phyloP scores from a whole-genome alignment of 2,329 filamentous ascomycete species.

The Paraconiothyrium brasiliense region DNA sequence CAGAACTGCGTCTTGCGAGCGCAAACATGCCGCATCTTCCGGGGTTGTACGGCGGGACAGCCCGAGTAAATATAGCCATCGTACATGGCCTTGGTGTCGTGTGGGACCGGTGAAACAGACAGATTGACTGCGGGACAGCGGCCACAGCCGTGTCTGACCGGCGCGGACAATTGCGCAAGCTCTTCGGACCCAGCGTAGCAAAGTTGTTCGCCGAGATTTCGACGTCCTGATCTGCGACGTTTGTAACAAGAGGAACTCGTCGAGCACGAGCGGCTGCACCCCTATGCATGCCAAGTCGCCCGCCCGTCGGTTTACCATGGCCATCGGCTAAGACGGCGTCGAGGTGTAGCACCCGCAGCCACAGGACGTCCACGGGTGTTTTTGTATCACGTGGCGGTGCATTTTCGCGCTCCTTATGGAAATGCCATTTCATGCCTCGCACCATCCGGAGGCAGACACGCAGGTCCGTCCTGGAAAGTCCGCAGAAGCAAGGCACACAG shows the following conservation, averaged over 20 bases:
- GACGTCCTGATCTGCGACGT: background rate
- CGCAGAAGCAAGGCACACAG: slow-evolving; percentile 2
- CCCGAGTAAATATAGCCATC: background rate
- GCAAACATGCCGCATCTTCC: background rate
- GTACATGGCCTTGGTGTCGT: background rate
- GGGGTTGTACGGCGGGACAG: background rate
- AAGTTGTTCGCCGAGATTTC: background rate
- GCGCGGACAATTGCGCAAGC: slow-evolving; percentile 1
- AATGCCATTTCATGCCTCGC: no score
- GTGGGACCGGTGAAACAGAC: background rate
- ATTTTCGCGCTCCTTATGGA: background rate
- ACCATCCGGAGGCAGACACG: no score
- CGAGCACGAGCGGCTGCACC: background rate
- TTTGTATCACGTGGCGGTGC: slow-evolving; percentile 12
- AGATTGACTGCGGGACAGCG: slow-evolving; percentile 3
- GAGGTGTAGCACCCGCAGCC: slow-evolving; percentile 7
- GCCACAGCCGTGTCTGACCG: slow-evolving; percentile 1
- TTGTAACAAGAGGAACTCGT: background rate
- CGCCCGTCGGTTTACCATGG: slow-evolving; percentile 4
- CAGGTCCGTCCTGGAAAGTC: background rate
- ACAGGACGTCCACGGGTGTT: background rate
- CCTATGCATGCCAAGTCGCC: slow-evolving; percentile 1
- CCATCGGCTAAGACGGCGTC: background rate
- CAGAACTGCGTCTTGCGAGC: background rate
- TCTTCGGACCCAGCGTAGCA: background rate